Percentiles rank a stretch among this genome's conserved stretches.
phyloP scores from a whole-genome alignment of 179 eudicot species.

The Patellifolia procumbens region DNA sequence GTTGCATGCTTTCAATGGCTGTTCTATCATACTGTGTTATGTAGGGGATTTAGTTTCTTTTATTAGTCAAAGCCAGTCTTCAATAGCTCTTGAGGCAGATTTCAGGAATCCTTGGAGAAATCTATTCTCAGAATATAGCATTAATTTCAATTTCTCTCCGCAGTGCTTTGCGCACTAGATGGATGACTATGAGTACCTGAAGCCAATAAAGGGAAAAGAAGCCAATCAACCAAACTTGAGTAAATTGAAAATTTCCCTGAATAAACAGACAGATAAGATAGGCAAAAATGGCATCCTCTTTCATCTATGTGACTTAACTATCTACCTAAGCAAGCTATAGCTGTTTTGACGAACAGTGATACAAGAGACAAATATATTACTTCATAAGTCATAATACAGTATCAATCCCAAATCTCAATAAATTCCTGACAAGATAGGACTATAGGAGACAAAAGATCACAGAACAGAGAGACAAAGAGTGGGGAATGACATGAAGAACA shows the following conservation, averaged over 20 bases:
- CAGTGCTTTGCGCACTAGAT: constrained; percentile 52
- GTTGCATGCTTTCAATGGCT: constrained; percentile 50
- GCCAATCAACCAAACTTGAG: constrained; percentile 10
- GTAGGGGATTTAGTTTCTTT: constrained; percentile 32
- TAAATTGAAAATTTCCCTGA: not conserved
- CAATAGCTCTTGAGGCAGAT: constrained; percentile 35
- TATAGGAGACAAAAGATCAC: not conserved
- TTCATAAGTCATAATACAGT: not conserved
- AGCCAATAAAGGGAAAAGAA: constrained; percentile 21
- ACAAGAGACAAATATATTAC: not conserved
- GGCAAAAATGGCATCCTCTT: not conserved
- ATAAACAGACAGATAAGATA: not conserved
- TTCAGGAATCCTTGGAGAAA: constrained; percentile 33
- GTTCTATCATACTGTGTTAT: constrained; percentile 51
- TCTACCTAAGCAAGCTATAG: not conserved
- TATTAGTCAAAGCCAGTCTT: constrained; percentile 35
- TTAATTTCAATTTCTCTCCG: constrained; percentile 31
- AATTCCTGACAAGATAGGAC: not conserved
- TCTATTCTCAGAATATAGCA: constrained; percentile 43
- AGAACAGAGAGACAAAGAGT: no score
- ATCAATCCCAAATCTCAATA: not conserved
- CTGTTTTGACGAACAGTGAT: not conserved
- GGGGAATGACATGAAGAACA: not conserved
- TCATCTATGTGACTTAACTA: not conserved
- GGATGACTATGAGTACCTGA: constrained; percentile 44